Conservation (phyloP, 2,329 filamentous ascomycete genomes). For the Cordyceps militaris region DNA sequence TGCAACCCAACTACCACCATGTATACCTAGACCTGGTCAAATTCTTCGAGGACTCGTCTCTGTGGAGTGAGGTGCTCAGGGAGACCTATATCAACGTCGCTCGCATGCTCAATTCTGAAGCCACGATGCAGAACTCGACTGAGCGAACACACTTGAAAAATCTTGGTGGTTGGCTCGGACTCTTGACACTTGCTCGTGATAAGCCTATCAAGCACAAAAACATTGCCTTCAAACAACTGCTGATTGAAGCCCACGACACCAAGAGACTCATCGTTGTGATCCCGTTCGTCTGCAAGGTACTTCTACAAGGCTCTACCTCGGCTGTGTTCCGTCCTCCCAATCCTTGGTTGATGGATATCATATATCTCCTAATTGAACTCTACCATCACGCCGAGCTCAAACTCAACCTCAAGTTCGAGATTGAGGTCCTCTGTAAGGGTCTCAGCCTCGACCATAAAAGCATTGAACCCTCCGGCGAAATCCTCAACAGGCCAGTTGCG, state of each 20-base stretch:
- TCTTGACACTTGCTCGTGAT: constrained; percentile 84
- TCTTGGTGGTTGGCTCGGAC: constrained; percentile 86
- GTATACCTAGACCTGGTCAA: constrained; percentile 87
- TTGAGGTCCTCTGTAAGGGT: constrained; percentile 93
- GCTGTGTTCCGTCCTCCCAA: constrained; percentile 91
- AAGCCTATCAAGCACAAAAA: constrained; percentile 95
- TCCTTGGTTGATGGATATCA: constrained; percentile 95
- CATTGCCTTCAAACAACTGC: constrained; percentile 91
- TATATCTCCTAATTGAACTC: constrained; percentile 82
- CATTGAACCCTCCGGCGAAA: constrained; percentile 80
- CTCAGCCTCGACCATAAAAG: constrained; percentile 86
- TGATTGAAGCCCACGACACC: constrained; percentile 89
- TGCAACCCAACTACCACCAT: constrained; percentile 93
- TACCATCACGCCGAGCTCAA: constrained; percentile 92
- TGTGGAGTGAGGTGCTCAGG: constrained; percentile 85
- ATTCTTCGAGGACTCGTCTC: constrained; percentile 66
- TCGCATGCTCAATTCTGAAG: constrained; percentile 83
- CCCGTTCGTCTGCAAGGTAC: constrained; percentile 94
- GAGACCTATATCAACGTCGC: constrained; percentile 87
- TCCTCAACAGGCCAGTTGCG: constrained; percentile 64
- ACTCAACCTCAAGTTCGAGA: constrained; percentile 96
- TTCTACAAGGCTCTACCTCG: constrained; percentile 76
- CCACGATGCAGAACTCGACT: constrained; percentile 72
- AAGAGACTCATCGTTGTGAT: constrained; percentile 89
- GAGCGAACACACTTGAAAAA: constrained; percentile 90